These are phyloP conservation scores for Sugiyamaella grinbergsii DNA, from an alignment of 1,139 yeast genomes.

Conservation along the genomic window DNA sequence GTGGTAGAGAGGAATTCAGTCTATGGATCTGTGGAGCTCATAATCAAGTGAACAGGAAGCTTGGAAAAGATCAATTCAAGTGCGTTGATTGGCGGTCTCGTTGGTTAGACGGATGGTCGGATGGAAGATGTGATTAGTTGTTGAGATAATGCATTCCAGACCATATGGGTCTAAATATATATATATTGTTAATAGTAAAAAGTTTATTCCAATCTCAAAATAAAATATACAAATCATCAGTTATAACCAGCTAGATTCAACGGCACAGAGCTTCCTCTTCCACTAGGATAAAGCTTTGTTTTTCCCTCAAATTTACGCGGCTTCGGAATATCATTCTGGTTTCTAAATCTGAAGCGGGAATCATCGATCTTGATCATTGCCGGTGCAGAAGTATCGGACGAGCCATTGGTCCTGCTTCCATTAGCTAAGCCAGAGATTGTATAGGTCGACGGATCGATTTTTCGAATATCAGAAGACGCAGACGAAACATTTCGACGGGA, in stretches of 20 bases:
- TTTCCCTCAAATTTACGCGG: conserved; percentile 76
- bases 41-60: conserved; percentile 79
- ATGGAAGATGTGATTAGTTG: conserved; percentile 38
- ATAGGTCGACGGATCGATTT: conserved; percentile 40
- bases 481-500: conserved; percentile 33
- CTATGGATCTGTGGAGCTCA: conserved; percentile 95
- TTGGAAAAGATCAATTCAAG: conserved; percentile 84
- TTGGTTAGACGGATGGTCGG: conserved; percentile 62
- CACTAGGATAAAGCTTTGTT: conserved; percentile 86
- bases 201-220: neutral
- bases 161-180: neutral
- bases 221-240: conserved; percentile 22
- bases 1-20: conserved; percentile 77
- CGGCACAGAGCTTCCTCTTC: conserved; percentile 94
- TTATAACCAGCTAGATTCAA: conserved; percentile 57
- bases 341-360: conserved; percentile 69
- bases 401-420: conserved; percentile 23
- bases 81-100: conserved; percentile 89
- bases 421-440: conserved; percentile 34
- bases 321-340: conserved; percentile 71
- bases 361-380: conserved; percentile 58
- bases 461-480: conserved; percentile 34
- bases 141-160: too few species aligned
- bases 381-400: conserved; percentile 24
- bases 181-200: neutral